Evolutionary conservation across 495 filamentous ascomycete genomes (phyloP).

Genomic region (Podospora sp.): DNA sequence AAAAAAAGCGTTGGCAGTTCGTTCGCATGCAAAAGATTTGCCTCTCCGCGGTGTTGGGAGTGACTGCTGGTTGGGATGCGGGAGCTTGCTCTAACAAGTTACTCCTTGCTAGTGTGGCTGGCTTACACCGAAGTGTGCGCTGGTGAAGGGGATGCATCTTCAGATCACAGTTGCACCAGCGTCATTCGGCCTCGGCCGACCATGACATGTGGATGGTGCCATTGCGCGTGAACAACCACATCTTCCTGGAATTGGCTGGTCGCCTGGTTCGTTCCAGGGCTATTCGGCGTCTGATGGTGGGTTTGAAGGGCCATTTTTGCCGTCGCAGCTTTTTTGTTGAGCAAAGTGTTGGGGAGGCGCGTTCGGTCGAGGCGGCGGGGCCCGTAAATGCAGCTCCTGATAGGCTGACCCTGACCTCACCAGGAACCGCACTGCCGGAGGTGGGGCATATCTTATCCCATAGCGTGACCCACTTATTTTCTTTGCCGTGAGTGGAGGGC

Average conservation of each 20-base stretch:
- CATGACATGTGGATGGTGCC: conserved; percentile 30
- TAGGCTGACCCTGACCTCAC: conserved; percentile 12
- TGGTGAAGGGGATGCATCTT: background rate
- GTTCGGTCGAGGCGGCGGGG: conserved; percentile 20
- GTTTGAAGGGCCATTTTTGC: conserved; percentile 24
- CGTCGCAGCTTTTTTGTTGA: conserved; percentile 38
- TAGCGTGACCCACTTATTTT: background rate
- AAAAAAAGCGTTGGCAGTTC: background rate
- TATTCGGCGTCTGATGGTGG: conserved; percentile 7
- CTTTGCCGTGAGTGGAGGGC: background rate
- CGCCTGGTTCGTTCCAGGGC: background rate
- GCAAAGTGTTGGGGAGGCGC: conserved; percentile 39
- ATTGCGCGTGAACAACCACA: conserved; percentile 25
- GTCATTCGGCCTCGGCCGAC: conserved; percentile 27
- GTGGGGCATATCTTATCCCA: background rate
- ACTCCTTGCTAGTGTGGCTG: background rate
- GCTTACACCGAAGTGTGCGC: background rate
- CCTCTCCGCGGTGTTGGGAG: background rate
- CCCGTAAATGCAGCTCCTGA: background rate
- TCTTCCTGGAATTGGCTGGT: conserved; percentile 9
- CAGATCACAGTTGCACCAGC: conserved; percentile 20
- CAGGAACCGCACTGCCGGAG: conserved; percentile 7
- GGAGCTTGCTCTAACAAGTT: background rate
- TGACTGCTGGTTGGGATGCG: background rate
- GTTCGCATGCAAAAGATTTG: background rate